Conservation (phyloP, 495 filamentous ascomycete genomes). For the Aspergillus hancockii region DNA sequence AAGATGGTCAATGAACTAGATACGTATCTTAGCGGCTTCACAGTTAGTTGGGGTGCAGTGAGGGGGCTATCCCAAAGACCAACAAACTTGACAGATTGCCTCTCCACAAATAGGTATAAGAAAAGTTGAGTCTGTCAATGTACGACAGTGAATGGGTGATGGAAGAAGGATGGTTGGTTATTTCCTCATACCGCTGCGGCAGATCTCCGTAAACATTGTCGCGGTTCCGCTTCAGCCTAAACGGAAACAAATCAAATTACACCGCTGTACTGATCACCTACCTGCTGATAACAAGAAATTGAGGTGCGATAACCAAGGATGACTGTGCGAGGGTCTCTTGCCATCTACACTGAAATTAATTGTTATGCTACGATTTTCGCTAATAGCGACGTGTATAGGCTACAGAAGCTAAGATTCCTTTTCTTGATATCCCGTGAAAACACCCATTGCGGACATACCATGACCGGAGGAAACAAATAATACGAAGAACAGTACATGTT, state of each 20-base stretch:
- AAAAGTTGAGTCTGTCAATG: not conserved
- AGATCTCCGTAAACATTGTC: not conserved
- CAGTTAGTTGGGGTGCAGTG: not conserved
- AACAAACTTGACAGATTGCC: not conserved
- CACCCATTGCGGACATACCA: no score
- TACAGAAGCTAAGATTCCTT: not conserved
- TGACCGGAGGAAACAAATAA: not conserved
- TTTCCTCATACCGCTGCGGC: not conserved
- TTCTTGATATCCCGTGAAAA: no score
- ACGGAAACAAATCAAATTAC: no score
- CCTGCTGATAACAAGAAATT: no score
- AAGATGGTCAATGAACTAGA: slow-evolving; percentile 7
- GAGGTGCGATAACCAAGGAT: no score
- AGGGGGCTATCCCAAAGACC: not conserved
- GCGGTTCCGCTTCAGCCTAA: not conserved
- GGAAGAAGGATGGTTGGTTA: not conserved
- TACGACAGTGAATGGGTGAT: not conserved
- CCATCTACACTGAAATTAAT: not conserved
- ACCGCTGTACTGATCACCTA: no score
- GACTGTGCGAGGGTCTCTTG: not conserved
- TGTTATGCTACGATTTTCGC: not conserved
- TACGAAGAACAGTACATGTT: not conserved
- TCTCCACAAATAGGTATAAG: not conserved
- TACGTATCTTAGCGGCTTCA: not conserved
- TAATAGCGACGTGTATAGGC: not conserved